Evolutionary conservation across 2,329 filamentous ascomycete species (phyloP), one percentile per base, ranked within the genome.

Genomic region (Aureobasidium mangrovei): DNA sequence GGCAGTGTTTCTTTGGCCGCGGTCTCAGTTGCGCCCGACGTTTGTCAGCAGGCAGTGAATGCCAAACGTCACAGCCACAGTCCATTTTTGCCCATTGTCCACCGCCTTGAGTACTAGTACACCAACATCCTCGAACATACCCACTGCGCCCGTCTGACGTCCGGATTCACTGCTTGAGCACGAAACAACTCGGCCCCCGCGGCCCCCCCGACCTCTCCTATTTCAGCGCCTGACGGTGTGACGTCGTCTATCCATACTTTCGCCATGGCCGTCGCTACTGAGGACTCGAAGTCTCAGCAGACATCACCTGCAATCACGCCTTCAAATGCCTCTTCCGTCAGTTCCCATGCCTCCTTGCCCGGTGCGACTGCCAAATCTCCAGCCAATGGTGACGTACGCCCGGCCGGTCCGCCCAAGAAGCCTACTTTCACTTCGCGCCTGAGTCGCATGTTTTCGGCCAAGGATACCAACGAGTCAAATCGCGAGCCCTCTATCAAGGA

Each of bases 401-500:
- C 59, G 51, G 59, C 53, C 48, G 47, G 35, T 29, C 42, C 59
- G 36, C 64, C 63, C 39, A 72, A 70, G 60, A 70, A 67, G 56
- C 65, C 68, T 4, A 70, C 65, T 32, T 65, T 72, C 60, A 68
- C 65, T 36, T 62, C 65, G 42, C 68, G 70, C 12, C 58, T 73
- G 31, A 68, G 64, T 57, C 67, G 70, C 58, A 72, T 73, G 69
- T 73, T 73, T 60, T 70, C 69, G 35, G 62, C 67, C 31, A 65
- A 64, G 40, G 69, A 68, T 33, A 41, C 56, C 33, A 58, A 58
- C 36, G 55, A 57, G 27, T 26, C 33, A 4, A 38, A 32, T 9
- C 27, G 55, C 29, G 58, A 59, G 48, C 51, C 35, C 55, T 53
- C 53, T 33, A 38, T 45, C n/a, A 57, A 56, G 36, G 58, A 62